A percentile compares a stretch with the other conserved stretches of the same genome.
phyloP scores from a whole-genome alignment of 2,329 filamentous ascomycete genomes.

The Parastagonospora avenae region DNA sequence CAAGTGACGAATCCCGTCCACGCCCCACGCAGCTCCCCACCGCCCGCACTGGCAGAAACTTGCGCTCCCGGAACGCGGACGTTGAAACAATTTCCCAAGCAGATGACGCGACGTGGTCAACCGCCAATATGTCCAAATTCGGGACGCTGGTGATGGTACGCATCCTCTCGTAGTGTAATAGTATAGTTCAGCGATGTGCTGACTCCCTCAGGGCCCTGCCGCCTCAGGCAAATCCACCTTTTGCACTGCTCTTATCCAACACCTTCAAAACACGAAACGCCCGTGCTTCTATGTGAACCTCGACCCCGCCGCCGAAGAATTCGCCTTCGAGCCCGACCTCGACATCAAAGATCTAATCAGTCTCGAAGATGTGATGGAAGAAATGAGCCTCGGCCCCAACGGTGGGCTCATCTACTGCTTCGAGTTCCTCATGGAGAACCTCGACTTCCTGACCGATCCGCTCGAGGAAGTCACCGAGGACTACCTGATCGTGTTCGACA shows the following conservation, averaged over 20 bases:
- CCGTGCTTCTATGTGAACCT: slow-evolving; percentile 98
- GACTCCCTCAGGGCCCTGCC: slow-evolving; percentile 58
- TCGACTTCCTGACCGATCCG: slow-evolving; percentile 86
- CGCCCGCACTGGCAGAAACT: no score
- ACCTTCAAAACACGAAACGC: slow-evolving; percentile 87
- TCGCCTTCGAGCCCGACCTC: slow-evolving; percentile 88
- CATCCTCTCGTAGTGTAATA: not conserved
- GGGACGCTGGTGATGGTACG: slow-evolving; percentile 85
- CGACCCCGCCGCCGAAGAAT: slow-evolving; percentile 91
- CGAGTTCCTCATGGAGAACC: slow-evolving; percentile 91
- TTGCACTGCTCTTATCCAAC: slow-evolving; percentile 89
- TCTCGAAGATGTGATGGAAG: slow-evolving; percentile 95
- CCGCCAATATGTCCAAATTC: slow-evolving; percentile 80
- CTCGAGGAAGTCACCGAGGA: slow-evolving; percentile 89
- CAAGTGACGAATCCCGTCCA: no score
- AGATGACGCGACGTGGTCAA: slow-evolving; percentile 11
- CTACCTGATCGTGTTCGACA: slow-evolving; percentile 96
- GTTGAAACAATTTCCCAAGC: not conserved
- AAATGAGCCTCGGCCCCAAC: slow-evolving; percentile 87
- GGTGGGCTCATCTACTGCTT: slow-evolving; percentile 96
- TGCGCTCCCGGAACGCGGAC: no score
- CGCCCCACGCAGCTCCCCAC: no score
- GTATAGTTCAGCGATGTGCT: slow-evolving; percentile 2
- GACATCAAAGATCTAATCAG: slow-evolving; percentile 96
- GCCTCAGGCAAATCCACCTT: slow-evolving; percentile 98